Base-by-base conservation (phyloP, 805 yeast species). In the Zygoascus tannicola region DNA sequence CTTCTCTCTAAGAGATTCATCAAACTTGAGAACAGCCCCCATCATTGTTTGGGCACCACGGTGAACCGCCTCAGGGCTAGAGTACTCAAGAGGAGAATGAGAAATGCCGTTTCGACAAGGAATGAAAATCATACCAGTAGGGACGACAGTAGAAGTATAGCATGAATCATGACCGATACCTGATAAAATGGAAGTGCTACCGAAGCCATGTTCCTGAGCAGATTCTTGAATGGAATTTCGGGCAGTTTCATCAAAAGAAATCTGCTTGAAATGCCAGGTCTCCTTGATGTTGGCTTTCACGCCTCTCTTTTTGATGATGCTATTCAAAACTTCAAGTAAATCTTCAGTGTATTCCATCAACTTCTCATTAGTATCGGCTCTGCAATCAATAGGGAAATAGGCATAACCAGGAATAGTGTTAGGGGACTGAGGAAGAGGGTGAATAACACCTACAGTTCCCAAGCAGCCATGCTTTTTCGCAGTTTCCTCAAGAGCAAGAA, bases 81-180 rank as follows among this genome's bases (percentile, higher is more conserved):
- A 69, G 56, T 76, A 80, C 53, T 81, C 87, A 43, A 69, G 73
- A 7, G 80, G 81, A 57, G 78, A 78, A 58, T 81, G 87, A 21
- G 79, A 71, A 32, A 80, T 66, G 20, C 86, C 86, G 53, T 76
- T 80, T 50, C 64, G 72, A 23, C 81, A 73, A 5, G 88, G 87
- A 53, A 80, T 76, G 57, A 81, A 81, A 28, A 81, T 74, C 86
- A 81, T 81, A 1, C 85, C 74, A 0, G 87, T 80, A 34, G 88
- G 87, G 34, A 75, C 71, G 38, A 69, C 66, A 4, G 63, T 53
- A 5, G 75, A 68, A 1, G 81, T 76, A 19, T 73, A 69, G 52
- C 85, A 78, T 5, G 84, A 76, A 55, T 81, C 88, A 51, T 81
- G 88, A 8, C 84, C 85, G 4, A 87, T 85, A 22, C 88, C 86